Conservation (phyloP, 139 green algal genomes). For the Chlamydomonas schloesseri region DNA sequence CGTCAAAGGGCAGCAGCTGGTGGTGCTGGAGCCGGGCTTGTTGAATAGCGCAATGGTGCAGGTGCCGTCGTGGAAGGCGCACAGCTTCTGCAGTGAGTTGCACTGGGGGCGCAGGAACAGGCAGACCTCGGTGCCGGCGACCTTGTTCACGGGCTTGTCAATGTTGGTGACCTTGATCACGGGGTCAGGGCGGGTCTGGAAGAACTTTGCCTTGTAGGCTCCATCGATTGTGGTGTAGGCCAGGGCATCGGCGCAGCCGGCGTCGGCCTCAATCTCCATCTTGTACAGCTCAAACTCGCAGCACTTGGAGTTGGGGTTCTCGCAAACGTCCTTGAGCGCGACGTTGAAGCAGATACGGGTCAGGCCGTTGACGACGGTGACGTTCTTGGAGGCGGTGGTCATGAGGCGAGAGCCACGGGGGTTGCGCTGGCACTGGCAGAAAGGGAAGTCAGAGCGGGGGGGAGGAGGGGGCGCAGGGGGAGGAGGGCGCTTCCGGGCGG, state of each 20-base stretch:
- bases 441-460: slow-evolving; percentile 34
- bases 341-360: slow-evolving; percentile 46
- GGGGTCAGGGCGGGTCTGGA: slow-evolving; percentile 36
- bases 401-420: slow-evolving; percentile 3
- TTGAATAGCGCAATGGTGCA: slow-evolving; percentile 49
- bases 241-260: slow-evolving; percentile 22
- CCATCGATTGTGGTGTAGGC: slow-evolving; percentile 52
- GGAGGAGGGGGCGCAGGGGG: background rate
- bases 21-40: slow-evolving; percentile 14
- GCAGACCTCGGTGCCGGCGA: slow-evolving; percentile 34
- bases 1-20: slow-evolving; percentile 52
- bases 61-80: slow-evolving; percentile 24
- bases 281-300: slow-evolving; percentile 51
- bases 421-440: slow-evolving; percentile 31
- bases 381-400: slow-evolving; percentile 23
- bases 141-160: slow-evolving; percentile 8
- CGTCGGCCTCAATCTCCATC: slow-evolving; percentile 52
- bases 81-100: slow-evolving; percentile 35
- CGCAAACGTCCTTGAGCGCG: background rate
- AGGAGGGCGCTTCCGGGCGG: background rate
- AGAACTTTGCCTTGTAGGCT: slow-evolving; percentile 9
- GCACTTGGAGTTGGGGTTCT: slow-evolving; percentile 8
- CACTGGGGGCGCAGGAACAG: slow-evolving; percentile 30
- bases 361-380: background rate
- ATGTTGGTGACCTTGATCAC: slow-evolving; percentile 55